phyloP scores from a whole-genome alignment of 2,329 filamentous ascomycete species.

The Tolypocladium tropicale region DNA sequence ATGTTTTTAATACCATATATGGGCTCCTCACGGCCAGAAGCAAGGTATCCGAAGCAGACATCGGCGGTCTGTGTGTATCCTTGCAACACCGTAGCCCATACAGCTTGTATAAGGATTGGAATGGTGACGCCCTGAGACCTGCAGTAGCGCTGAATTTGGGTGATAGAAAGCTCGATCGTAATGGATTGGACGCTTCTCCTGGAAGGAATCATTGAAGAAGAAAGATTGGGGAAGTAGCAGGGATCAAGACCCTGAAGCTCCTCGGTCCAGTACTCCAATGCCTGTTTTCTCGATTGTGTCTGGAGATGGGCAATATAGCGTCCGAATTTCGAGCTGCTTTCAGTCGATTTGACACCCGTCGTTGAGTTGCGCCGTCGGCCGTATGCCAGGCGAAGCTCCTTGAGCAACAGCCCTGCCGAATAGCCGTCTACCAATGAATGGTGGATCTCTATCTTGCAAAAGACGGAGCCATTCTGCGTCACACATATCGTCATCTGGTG shows the following conservation, averaged over 20 bases:
- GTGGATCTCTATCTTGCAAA: neutral
- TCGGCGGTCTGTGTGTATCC: neutral
- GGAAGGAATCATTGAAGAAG: neutral
- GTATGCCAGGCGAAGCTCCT: neutral
- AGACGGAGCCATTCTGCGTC: neutral
- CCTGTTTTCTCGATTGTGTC: neutral
- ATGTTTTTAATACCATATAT: constrained; percentile 9
- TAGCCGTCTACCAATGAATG: neutral
- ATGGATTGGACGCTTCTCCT: neutral
- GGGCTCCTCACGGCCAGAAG: constrained; percentile 10
- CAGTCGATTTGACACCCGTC: neutral
- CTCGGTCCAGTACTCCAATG: neutral
- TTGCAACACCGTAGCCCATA: neutral
- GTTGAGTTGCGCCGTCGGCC: neutral
- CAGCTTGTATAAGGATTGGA: neutral
- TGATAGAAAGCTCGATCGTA: neutral
- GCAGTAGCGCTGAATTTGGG: neutral
- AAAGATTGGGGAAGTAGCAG: neutral
- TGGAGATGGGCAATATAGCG: neutral
- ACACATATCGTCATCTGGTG: neutral
- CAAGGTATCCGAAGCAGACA: constrained; percentile 6
- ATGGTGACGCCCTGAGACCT: neutral
- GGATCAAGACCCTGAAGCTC: neutral
- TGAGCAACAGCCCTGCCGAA: neutral
- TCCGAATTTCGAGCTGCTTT: neutral